A percentile compares a stretch with the other conserved stretches of the same genome.
Evolutionary conservation across 2,329 filamentous ascomycete species (phyloP).

Genomic region (Emericellopsis atlantica): DNA sequence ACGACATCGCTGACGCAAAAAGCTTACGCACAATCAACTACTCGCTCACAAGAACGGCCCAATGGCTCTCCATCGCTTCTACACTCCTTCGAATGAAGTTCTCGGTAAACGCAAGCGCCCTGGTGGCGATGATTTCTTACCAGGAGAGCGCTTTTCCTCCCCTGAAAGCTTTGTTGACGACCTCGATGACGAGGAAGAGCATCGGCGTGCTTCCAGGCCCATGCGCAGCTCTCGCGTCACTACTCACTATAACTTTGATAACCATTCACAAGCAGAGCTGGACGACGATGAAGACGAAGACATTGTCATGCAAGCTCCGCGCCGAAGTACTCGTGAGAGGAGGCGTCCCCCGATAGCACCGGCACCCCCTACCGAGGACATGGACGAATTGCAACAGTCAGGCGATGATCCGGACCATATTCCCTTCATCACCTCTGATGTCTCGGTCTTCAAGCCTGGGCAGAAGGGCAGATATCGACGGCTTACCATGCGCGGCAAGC

Average conservation of each 20-base stretch:
- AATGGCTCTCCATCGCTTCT: conserved; percentile 11
- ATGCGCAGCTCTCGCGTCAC: not conserved
- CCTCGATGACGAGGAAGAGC: conserved; percentile 12
- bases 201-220: not conserved
- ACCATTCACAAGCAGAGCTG: not conserved
- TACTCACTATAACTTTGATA: not conserved
- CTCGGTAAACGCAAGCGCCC: conserved; percentile 17
- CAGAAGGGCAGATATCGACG: too few species aligned
- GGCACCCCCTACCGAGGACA: not conserved
- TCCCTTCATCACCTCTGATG: not conserved
- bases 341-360: not conserved
- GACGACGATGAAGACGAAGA: not conserved
- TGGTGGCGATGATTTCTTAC: conserved; percentile 12
- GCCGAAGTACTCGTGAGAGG: not conserved
- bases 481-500: too few species aligned
- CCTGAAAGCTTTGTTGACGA: conserved; percentile 14
- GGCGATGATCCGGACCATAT: conserved; percentile 1
- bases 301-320: not conserved
- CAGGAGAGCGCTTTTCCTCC: conserved; percentile 8
- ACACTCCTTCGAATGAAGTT: conserved; percentile 5
- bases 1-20: not conserved
- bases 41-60: conserved; percentile 16
- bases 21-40: not conserved
- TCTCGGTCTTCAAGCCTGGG: conserved; percentile 1
- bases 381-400: not conserved